Evolutionary conservation across 495 filamentous ascomycete genomes (phyloP).

Genomic region (Achaetomiella virescens): DNA sequence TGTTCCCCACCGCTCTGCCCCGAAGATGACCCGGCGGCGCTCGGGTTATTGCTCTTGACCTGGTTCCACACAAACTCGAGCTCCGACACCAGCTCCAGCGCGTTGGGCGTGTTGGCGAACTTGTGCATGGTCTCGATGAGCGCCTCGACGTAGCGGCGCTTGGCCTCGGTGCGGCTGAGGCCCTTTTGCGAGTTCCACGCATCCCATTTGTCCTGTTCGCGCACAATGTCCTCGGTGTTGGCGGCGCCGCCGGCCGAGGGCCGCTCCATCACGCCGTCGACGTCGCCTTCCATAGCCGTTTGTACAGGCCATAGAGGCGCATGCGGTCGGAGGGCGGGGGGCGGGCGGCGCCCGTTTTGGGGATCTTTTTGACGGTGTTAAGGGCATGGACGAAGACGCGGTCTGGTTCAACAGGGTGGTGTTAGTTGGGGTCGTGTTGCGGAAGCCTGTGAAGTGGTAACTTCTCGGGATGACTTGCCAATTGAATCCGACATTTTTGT

Average conservation of each 20-base stretch:
- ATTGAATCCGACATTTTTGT: conserved; percentile 19
- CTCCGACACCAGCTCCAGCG: conserved; percentile 81
- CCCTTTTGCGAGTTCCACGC: conserved; percentile 86
- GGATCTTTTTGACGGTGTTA: conserved; percentile 96
- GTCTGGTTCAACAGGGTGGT: conserved; percentile 47
- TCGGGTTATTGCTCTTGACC: conserved; percentile 74
- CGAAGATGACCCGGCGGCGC: conserved; percentile 51
- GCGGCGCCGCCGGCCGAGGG: conserved; percentile 44
- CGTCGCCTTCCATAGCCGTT: conserved; percentile 97
- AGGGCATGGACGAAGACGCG: conserved; percentile 97
- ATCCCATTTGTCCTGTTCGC: conserved; percentile 68
- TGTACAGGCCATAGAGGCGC: conserved; percentile 94
- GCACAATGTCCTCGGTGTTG: conserved; percentile 41
- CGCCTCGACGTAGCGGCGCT: conserved; percentile 85
- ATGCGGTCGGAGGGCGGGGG: conserved; percentile 81
- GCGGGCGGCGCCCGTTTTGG: conserved; percentile 80
- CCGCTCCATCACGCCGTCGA: conserved; percentile 83
- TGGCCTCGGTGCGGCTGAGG: conserved; percentile 81
- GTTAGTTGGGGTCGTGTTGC: conserved; percentile 16
- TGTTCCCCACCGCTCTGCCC: conserved; percentile 23
- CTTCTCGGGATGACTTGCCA: conserved; percentile 12
- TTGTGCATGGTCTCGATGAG: conserved; percentile 94
- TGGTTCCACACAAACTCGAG: conserved; percentile 99
- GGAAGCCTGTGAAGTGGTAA: not conserved
- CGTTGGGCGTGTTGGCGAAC: conserved; percentile 82